Evolutionary conservation across 768 basidiomycete species (phyloP), one percentile per base, ranked within the genome.

Genomic region (Kwoniella dendrophila): DNA sequence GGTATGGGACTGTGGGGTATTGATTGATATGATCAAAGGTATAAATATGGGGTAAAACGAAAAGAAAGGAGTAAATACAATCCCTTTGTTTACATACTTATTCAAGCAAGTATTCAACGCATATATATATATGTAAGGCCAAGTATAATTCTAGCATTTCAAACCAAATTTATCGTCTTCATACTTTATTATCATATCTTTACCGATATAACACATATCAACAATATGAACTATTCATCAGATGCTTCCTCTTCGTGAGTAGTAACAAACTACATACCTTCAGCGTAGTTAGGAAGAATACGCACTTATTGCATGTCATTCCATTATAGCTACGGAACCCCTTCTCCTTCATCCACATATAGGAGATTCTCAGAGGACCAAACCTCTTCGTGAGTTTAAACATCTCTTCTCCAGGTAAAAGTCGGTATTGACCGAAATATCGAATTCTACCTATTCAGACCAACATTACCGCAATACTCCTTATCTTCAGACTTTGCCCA

Each of bases 401-500:
- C 18, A 5, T 20, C 18, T 7, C 16, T 5, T 6, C 18, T 43
- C 41, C 22, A 18, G 5, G 16, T 43, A 7, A 40, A 1, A 40
- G 38, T 40, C 38, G 14, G n/a, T 40, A 40, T 40, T 12, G 3
- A n/a, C 12, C n/a, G 1, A 40, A 40, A n/a, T 40, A 2, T 14
- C 6, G 5, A 20, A 24, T 20, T 24, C 10, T 3, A 44, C 6
- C 43, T 4, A 18, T n/a, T 5, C 41, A 3, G n/a, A 11, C n/a
- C 20, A 18, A n/a, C 49, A 18, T 32, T 51, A 7, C 49, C 49
- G n/a, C 49, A 51, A 51, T 62, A 62, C 36, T 18, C 61, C 4
- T 29, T 63, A 2, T 54, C 51, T 0, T 38, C 47, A 11, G 48
- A 63, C 30, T 63, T 51, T 29, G 26, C 43, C 4, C 62, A 63